Percentiles rank a stretch among this genome's conserved stretches.
These are phyloP conservation scores for Hypoxylon cercidicola DNA, from an alignment of 495 filamentous ascomycete genomes.

Conservation along the genomic window DNA sequence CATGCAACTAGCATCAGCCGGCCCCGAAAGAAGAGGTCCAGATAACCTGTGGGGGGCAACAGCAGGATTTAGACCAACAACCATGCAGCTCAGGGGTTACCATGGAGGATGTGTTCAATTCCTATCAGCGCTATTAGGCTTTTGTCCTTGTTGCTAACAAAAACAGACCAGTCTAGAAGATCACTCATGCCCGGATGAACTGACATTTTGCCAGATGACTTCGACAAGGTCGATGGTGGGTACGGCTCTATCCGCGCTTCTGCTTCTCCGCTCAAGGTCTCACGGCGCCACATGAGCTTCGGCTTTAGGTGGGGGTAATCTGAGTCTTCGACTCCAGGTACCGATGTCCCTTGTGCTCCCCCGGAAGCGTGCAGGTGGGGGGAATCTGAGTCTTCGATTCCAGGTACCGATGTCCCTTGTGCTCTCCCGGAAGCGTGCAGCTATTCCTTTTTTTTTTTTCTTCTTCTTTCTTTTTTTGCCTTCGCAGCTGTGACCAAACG, in stretches of 20 bases:
- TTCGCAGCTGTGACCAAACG: background rate
- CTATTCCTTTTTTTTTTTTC: no score
- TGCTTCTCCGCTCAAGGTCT: background rate
- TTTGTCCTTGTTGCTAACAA: no score
- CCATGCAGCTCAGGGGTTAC: no score
- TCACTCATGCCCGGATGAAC: background rate
- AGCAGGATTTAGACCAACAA: background rate
- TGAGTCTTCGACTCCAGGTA: background rate
- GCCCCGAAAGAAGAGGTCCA: background rate
- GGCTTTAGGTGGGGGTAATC: background rate
- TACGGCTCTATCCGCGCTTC: conserved; percentile 13
- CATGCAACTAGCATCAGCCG: conserved; percentile 3
- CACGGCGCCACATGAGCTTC: background rate
- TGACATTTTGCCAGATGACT: background rate
- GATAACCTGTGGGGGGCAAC: background rate
- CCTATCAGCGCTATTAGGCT: no score
- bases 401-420: conserved; percentile 7
- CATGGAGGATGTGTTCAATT: no score
- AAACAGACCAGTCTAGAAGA: background rate
- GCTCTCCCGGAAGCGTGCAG: conserved; percentile 16
- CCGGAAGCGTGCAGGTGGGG: conserved; percentile 23
- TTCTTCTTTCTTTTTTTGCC: no score
- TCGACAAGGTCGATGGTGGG: background rate
- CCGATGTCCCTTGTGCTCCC: conserved; percentile 8
- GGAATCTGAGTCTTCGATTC: background rate